A percentile compares a stretch with the other conserved stretches of the same genome.
These are phyloP conservation scores for Ottelia alismoides DNA, from an alignment of 106 monocot genomes.

Conservation along the genomic window DNA sequence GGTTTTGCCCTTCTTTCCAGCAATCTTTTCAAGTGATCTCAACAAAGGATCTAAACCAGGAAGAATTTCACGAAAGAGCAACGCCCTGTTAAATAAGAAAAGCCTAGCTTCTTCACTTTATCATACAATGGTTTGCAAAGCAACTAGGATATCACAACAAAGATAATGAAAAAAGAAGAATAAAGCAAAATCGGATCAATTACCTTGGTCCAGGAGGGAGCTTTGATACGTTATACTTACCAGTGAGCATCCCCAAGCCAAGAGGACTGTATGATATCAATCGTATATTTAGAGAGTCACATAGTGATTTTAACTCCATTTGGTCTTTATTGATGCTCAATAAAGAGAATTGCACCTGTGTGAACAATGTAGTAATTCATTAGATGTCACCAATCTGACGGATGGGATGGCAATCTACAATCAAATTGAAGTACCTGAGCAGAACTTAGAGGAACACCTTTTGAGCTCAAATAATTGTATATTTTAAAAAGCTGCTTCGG, in stretches of 20 bases:
- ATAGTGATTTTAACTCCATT: constrained; percentile 69
- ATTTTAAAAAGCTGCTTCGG: constrained; percentile 95
- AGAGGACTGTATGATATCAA: constrained; percentile 97
- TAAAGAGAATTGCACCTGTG: constrained; percentile 93
- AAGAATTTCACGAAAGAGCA: constrained; percentile 84
- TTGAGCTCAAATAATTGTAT: constrained; percentile 56
- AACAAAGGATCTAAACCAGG: constrained; percentile 73
- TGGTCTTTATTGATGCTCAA: constrained; percentile 78
- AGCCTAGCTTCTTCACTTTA: too few species aligned
- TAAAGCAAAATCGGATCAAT: neutral
- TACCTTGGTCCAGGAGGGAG: constrained; percentile 83
- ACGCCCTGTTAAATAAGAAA: too few species aligned
- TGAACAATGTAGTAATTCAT: constrained; percentile 1
- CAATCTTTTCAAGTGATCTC: constrained; percentile 36
- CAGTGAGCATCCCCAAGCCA: constrained; percentile 89
- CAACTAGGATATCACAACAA: too few species aligned
- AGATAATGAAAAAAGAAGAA: too few species aligned
- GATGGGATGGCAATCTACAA: neutral
- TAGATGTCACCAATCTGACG: neutral
- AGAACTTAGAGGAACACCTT: constrained; percentile 83
- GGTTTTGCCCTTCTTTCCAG: constrained; percentile 54
- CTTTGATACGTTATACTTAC: constrained; percentile 67
- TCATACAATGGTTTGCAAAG: too few species aligned
- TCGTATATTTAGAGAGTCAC: constrained; percentile 75
- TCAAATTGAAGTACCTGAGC: constrained; percentile 48